phyloP scores from a whole-genome alignment of 225 moss, liverwort and hornwort genomes.

The Bryum argenteum region DNA sequence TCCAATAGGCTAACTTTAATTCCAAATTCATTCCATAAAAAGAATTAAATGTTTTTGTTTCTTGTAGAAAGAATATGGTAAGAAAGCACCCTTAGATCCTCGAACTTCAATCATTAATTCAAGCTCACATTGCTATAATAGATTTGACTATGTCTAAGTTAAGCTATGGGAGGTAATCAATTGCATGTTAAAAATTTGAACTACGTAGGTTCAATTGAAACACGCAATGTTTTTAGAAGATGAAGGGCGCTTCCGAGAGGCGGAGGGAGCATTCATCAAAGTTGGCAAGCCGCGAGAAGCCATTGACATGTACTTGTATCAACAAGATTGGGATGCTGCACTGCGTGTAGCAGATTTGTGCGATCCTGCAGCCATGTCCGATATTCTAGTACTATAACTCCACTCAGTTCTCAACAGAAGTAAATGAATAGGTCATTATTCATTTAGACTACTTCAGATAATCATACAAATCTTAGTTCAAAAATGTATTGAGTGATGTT shows the following conservation, averaged over 20 bases:
- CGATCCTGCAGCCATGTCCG: conserved; percentile 66
- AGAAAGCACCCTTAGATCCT: no score
- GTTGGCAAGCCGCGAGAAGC: conserved; percentile 87
- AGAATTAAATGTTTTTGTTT: no score
- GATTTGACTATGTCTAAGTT: not conserved
- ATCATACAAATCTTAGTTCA: no score
- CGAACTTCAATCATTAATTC: no score
- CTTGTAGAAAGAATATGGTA: no score
- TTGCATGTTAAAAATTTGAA: conserved; percentile 10
- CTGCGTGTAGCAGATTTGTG: conserved; percentile 87
- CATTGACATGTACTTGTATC: conserved; percentile 96
- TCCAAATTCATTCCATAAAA: no score
- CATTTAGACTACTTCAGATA: no score
- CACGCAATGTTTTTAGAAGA: conserved; percentile 91
- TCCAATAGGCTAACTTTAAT: no score
- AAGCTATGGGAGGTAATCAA: not conserved
- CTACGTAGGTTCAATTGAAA: conserved; percentile 75
- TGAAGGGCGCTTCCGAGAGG: conserved; percentile 77
- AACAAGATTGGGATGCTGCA: conserved; percentile 75
- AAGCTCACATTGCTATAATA: no score
- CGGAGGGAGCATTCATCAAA: conserved; percentile 83
- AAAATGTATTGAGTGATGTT: no score
- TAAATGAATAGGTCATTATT: not conserved
- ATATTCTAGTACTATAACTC: conserved; percentile 40
- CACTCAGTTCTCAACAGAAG: not conserved